These are phyloP conservation scores for Alternaria brassicae DNA, from an alignment of 2,329 filamentous ascomycete genomes.

Conservation along the genomic window DNA sequence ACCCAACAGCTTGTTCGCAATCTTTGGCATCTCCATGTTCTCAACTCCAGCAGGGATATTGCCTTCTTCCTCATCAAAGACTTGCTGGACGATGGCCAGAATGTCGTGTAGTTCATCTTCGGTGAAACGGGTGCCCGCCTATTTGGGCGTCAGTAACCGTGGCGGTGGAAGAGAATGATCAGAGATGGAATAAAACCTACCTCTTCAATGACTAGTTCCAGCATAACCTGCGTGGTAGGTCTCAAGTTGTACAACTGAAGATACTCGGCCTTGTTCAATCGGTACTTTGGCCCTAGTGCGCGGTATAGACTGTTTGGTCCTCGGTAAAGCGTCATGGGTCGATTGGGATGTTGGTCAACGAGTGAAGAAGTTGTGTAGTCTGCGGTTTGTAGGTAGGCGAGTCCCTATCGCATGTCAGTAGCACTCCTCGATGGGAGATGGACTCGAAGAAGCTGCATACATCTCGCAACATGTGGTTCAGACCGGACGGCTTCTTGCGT, in stretches of 20 bases:
- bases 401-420: conserved; percentile 49
- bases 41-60: conserved; percentile 39
- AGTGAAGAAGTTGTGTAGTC: conserved; percentile 31
- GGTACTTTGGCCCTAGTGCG: conserved; percentile 38
- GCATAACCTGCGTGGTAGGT: conserved; percentile 39
- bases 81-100: conserved; percentile 30
- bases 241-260: conserved; percentile 49
- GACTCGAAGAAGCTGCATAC: conserved; percentile 52
- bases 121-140: conserved; percentile 41
- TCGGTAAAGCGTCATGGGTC: conserved; percentile 46
- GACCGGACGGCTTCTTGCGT: conserved; percentile 57
- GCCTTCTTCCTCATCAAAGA: conserved; percentile 44
- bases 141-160: background rate
- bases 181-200: conserved; percentile 18
- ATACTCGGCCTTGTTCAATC: conserved; percentile 49
- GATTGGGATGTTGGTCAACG: conserved; percentile 25
- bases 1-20: conserved; percentile 40
- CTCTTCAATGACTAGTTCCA: conserved; percentile 49
- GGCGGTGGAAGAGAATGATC: background rate
- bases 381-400: conserved; percentile 54
- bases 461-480: conserved; percentile 69
- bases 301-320: conserved; percentile 43
- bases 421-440: too few species aligned
- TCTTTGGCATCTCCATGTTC: conserved; percentile 35
- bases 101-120: conserved; percentile 43